A percentile compares a stretch with the other conserved stretches of the same genome.
These are phyloP conservation scores for Mortierella polycephala DNA, from an alignment of 371 early-diverging fungal genomes.

Conservation along the genomic window DNA sequence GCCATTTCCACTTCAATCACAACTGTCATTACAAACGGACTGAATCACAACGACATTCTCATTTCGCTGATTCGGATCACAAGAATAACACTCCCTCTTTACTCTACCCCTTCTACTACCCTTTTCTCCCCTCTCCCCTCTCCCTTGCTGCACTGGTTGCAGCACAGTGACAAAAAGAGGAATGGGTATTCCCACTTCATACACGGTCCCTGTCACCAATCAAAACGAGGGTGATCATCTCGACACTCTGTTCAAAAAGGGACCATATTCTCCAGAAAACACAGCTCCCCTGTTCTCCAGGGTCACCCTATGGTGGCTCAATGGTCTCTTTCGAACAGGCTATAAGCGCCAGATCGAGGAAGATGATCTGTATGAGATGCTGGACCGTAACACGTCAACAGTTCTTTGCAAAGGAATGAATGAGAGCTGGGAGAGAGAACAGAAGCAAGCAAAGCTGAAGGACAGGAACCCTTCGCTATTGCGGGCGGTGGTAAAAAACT, in stretches of 20 bases:
- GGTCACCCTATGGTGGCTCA: slow-evolving; percentile 54
- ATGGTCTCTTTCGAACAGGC: slow-evolving; percentile 41
- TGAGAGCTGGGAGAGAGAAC: slow-evolving; percentile 33
- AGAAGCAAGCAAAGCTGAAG: slow-evolving; percentile 31
- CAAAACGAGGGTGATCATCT: slow-evolving; percentile 7
- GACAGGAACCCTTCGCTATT: slow-evolving; percentile 44
- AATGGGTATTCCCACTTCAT: no score
- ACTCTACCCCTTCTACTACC: no score
- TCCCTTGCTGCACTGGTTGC: no score
- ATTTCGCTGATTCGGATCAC: no score
- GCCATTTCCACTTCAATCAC: no score
- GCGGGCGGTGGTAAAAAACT: slow-evolving; percentile 23
- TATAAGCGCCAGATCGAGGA: slow-evolving; percentile 54
- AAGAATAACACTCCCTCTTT: no score
- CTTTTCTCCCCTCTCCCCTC: no score
- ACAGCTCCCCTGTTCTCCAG: slow-evolving; percentile 45
- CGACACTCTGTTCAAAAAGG: slow-evolving; percentile 33
- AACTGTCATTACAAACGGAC: no score
- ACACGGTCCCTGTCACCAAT: no score
- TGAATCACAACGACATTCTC: no score
- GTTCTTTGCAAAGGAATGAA: slow-evolving; percentile 14
- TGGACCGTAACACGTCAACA: slow-evolving; percentile 32
- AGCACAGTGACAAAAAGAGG: no score
- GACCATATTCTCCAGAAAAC: slow-evolving; percentile 48
- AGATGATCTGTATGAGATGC: slow-evolving; percentile 57